Percentiles rank a stretch among this genome's conserved stretches.
Evolutionary conservation across 2,329 filamentous ascomycete species (phyloP).

Genomic region (Aspergillus sp.): DNA sequence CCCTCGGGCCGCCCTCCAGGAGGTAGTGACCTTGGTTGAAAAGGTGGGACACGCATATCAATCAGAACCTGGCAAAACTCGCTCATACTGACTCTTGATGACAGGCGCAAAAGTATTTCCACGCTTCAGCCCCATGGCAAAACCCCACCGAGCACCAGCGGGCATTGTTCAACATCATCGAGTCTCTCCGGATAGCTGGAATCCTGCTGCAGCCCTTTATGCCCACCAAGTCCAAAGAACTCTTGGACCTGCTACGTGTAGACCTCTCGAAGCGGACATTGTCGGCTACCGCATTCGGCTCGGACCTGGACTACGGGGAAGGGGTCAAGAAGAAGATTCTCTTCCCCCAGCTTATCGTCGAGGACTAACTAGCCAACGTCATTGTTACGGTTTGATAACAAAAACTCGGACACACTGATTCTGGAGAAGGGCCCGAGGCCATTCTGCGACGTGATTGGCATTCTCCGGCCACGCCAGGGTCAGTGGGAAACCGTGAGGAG

Average conservation of each 20-base stretch:
- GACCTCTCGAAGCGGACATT: slow-evolving; percentile 59
- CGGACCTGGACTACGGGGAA: slow-evolving; percentile 70
- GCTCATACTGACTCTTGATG: slow-evolving; percentile 5
- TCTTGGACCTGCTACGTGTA: slow-evolving; percentile 80
- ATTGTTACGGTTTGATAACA: slow-evolving; percentile 28
- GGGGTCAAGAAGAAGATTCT: slow-evolving; percentile 47
- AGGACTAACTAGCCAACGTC: slow-evolving; percentile 29
- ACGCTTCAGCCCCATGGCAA: slow-evolving; percentile 67
- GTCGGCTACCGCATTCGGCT: slow-evolving; percentile 59
- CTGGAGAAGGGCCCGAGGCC: slow-evolving; percentile 5
- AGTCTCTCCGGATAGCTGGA: slow-evolving; percentile 73
- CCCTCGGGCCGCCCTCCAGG: slow-evolving; percentile 63
- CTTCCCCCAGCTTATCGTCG: slow-evolving; percentile 50
- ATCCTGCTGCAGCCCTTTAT: slow-evolving; percentile 92
- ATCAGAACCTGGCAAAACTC: not conserved
- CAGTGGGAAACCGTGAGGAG: slow-evolving; percentile 13
- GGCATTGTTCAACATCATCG: slow-evolving; percentile 68
- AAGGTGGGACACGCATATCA: slow-evolving; percentile 46
- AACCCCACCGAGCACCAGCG: slow-evolving; percentile 50
- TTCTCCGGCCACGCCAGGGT: slow-evolving; percentile 18
- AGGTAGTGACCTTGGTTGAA: slow-evolving; percentile 62
- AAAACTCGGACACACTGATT: slow-evolving; percentile 21
- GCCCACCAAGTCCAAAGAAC: slow-evolving; percentile 68
- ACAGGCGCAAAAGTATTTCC: slow-evolving; percentile 67
- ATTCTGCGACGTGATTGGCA: slow-evolving; percentile 17